Conservation (phyloP, 768 basidiomycete genomes). For the Lyophyllum decastes region DNA sequence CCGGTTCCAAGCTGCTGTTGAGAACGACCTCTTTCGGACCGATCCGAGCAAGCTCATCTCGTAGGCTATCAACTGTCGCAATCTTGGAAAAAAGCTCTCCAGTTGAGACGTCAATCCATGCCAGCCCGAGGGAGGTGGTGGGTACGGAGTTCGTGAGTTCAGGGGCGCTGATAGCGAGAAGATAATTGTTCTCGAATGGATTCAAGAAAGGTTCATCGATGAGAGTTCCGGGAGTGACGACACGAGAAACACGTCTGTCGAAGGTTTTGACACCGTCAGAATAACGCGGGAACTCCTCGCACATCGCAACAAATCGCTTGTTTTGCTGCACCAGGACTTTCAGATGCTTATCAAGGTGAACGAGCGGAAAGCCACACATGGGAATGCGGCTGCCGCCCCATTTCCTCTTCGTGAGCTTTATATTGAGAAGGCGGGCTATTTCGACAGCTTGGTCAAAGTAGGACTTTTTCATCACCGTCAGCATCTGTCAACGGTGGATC, state of each 20-base stretch:
- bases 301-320: constrained; percentile 86
- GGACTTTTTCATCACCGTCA: constrained; percentile 53
- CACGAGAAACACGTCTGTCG: constrained; percentile 79
- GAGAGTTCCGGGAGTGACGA: constrained; percentile 92
- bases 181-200: constrained; percentile 86
- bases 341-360: constrained; percentile 84
- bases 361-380: constrained; percentile 92
- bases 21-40: constrained; percentile 84
- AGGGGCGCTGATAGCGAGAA: constrained; percentile 61
- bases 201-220: constrained; percentile 90
- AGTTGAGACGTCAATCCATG: constrained; percentile 95
- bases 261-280: constrained; percentile 58
- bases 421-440: constrained; percentile 74
- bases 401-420: constrained; percentile 78
- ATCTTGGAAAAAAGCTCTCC: constrained; percentile 87
- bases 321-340: constrained; percentile 84
- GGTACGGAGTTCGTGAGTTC: constrained; percentile 6
- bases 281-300: constrained; percentile 81
- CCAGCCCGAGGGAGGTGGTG: constrained; percentile 56
- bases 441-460: constrained; percentile 91
- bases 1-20: constrained; percentile 35
- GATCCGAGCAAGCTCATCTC: constrained; percentile 83
- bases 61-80: constrained; percentile 52
- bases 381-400: constrained; percentile 70
- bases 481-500: not conserved